Evolutionary conservation across 1,284 basidiomycete species (phyloP).

Genomic region (Puccinia novopanici): DNA sequence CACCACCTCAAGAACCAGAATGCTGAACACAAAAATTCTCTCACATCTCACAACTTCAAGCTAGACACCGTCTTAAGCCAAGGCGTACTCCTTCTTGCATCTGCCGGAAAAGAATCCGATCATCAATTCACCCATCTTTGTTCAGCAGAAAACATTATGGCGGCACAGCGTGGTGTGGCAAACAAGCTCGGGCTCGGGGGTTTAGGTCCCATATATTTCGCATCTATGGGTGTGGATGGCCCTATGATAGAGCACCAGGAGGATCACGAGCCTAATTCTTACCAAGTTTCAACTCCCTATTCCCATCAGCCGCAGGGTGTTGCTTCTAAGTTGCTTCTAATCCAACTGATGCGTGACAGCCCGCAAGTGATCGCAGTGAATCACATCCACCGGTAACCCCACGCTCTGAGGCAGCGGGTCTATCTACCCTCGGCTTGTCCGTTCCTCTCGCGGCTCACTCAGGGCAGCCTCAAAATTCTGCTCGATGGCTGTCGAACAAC

Average conservation of each 20-base stretch:
- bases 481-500: too few relatives aligned
- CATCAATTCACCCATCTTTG: conserved; percentile 55
- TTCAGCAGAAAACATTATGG: conserved; percentile 58
- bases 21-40: conserved; percentile 16
- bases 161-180: conserved; percentile 60
- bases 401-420: conserved; percentile 5
- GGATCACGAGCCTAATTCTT: conserved; percentile 21
- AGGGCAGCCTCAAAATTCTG: too few relatives aligned
- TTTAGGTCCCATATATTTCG: conserved; percentile 57
- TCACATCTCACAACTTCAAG: conserved; percentile 57
- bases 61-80: conserved; percentile 58
- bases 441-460: too few relatives aligned
- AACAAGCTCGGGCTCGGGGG: conserved; percentile 56
- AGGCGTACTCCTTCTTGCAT: conserved; percentile 59
- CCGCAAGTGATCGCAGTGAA: conserved; percentile 9
- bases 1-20: conserved; percentile 56
- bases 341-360: conserved; percentile 5
- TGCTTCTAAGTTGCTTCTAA: neutral
- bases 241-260: conserved; percentile 57
- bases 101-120: conserved; percentile 61
- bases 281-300: conserved; percentile 30
- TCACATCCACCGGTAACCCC: conserved; percentile 18
- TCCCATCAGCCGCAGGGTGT: conserved; percentile 1
- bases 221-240: conserved; percentile 60
- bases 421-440: conserved; percentile 12